Evolutionary conservation across 192 early-diverging fungal species (phyloP), one percentile per base, ranked within the genome.

Genomic region (Linnemannia elongata): DNA sequence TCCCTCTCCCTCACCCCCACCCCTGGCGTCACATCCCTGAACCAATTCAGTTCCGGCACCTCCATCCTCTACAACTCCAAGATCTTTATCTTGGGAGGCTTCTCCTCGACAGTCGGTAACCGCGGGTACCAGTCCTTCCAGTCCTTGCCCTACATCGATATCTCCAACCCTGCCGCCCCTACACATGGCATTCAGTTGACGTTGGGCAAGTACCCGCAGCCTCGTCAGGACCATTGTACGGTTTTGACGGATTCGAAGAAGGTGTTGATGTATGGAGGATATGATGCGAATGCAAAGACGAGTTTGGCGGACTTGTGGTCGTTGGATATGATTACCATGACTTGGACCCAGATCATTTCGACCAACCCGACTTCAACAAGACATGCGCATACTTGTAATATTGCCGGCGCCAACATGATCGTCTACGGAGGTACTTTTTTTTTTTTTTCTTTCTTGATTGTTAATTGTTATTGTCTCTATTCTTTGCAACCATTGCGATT

Each of bases 221-320:
- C 57, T 10, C 84, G 84, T 60, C 84, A 86, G 60, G 44, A 86
- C 36, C 84, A 86, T 57, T 86, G 84, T 41, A 86, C 79, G 49
- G 84, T 77, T 1, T n/a, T 86, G 33, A 86, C 78, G 6, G 71
- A 41, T 24, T 81, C 79, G 12, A 24, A 77, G 30, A 86, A 81
- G 63, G 72, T 86, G 60, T 74, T 86, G 39, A 60, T 86, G 38
- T 86, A 33, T 77, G 84, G 84, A 69, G 84, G 84, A 0, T 81
- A 74, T 44, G 79, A 86, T 35, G n/a, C 47, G 8, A 81, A 68
- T 35, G 30, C 78, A 17, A 77, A 81, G 39, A 1, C n/a, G 8
- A 77, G 79, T 12, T 6, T 81, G 1, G 3, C 6, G 3, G 84
- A 86, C 74, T 22, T 86, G 18, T 86, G 84, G 84, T 81, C 71